phyloP scores from a whole-genome alignment of 2,329 filamentous ascomycete genomes.

The Clarireedia hainanense region DNA sequence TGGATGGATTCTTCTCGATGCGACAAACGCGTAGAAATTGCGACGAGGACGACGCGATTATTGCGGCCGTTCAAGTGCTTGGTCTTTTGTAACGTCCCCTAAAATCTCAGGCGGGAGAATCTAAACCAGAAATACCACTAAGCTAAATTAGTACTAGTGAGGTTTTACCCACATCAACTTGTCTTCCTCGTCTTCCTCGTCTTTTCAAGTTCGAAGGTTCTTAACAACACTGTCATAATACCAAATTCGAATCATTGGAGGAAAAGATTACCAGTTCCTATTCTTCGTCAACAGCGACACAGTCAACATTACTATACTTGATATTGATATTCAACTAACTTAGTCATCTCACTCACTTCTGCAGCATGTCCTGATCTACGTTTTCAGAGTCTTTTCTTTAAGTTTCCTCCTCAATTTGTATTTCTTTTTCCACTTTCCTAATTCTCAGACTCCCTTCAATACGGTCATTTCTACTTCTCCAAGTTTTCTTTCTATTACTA shows the following conservation, averaged over 20 bases:
- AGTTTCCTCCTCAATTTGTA: not conserved
- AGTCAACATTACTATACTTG: slow-evolving; percentile 2
- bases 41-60: slow-evolving; percentile 13
- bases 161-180: too few species aligned
- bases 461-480: not conserved
- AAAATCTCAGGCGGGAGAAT: too few species aligned
- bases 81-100: not conserved
- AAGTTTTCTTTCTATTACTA: not conserved
- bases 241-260: too few species aligned
- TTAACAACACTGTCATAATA: too few species aligned
- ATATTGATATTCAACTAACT: not conserved
- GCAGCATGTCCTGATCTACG: not conserved
- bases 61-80: not conserved
- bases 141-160: too few species aligned
- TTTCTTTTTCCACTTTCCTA: not conserved
- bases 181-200: too few species aligned
- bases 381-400: not conserved
- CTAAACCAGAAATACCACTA: too few species aligned
- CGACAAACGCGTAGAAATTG: slow-evolving; percentile 9
- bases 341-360: not conserved
- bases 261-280: not conserved
- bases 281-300: not conserved
- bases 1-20: not conserved
- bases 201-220: too few species aligned
- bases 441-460: not conserved